Conservation (phyloP, 768 basidiomycete genomes). For the Suillus fuscotomentosus region DNA sequence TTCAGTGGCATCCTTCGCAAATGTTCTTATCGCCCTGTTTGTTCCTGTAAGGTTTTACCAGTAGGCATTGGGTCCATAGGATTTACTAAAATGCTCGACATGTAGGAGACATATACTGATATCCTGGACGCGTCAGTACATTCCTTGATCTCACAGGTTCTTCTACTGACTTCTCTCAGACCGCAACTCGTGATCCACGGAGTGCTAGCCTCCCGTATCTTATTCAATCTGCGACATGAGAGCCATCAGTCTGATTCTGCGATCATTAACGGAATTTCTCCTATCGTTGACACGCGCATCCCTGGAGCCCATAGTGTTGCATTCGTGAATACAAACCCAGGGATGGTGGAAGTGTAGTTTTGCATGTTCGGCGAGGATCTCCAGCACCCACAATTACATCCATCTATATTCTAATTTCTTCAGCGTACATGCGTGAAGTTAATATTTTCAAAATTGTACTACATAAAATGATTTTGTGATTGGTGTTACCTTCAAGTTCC, state of each 20-base stretch:
- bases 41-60: neutral
- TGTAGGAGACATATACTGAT: neutral
- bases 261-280: neutral
- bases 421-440: no score
- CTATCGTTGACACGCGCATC: neutral
- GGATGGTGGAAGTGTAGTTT: no score
- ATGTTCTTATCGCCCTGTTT: neutral
- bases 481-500: no score
- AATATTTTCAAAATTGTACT: no score
- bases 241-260: neutral
- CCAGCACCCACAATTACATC: no score
- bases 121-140: neutral
- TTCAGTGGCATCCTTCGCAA: neutral
- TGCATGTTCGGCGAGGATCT: no score
- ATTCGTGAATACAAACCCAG: no score
- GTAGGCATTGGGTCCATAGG: neutral
- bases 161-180: neutral
- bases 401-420: no score
- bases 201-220: slow-evolving; percentile 2
- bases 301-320: no score
- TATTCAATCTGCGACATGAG: slow-evolving; percentile 1
- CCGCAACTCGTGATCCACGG: neutral
- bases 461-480: no score
- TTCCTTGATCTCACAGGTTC: neutral
- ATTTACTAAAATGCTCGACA: neutral